Base-by-base conservation (phyloP, 768 basidiomycete genomes). In the Suillus decipiens region DNA sequence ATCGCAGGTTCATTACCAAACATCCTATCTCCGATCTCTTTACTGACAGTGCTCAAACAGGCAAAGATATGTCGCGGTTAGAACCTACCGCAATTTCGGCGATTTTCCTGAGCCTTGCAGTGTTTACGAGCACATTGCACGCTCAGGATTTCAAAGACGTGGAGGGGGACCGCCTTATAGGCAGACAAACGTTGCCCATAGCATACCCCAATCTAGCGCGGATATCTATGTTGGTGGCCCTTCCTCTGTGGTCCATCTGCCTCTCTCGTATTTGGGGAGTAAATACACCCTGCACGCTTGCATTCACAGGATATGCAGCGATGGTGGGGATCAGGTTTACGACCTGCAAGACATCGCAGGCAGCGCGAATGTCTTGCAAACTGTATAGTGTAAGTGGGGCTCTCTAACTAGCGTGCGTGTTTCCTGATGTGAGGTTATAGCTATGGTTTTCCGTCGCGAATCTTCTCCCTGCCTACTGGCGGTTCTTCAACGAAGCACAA, bases 171-270 rank as follows among this genome's bases (percentile, higher is more conserved):
- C 64, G 64, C 2, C 58, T 69, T 0, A 68, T 68, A 5, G 78
- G 77, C 8, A 69, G 81, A 47, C 60, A 65, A 8, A 82, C 81
- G 0, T 67, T 84, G 10, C 81, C 80, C 8, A 80, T 83, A 54
- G 67, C 72, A 15, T 71, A 71, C 7, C 82, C 82, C 1, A 55
- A 65, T 4, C 28, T 48, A 5, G 61, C 71, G 2, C 57, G 73
- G 41, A 4, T 66, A 12, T 72, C 67, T n/a, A 47, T 67, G 41
- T 37, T 57, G 22, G 9, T 73, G 33, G 63, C 64, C 9, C 63
- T 75, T 14, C 73, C 70, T 11, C 22, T 71, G 1, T 73, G 70
- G 73, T 69, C 71, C 3, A 59, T 75, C 24, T 67, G 34, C 22
- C 73, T 71, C 37, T 56, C 60, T 22, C 14, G 34, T 2, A 56